Evolutionary conservation across 2,329 filamentous ascomycete species (phyloP).

Genomic region (Ophiostoma sp.): DNA sequence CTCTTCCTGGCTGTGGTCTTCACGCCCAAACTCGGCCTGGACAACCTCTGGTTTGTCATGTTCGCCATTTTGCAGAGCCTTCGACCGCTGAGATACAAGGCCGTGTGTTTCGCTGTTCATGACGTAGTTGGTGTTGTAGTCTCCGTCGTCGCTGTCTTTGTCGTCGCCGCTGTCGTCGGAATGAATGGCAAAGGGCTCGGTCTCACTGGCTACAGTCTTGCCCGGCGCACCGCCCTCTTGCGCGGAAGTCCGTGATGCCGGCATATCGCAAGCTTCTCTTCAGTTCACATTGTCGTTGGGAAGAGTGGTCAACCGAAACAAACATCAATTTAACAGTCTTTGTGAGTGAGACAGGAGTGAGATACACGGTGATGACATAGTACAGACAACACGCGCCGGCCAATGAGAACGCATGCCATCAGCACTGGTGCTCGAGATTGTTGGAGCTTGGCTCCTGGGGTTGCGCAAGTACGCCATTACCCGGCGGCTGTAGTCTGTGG

Average conservation of each 20-base stretch:
- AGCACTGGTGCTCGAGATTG: neutral
- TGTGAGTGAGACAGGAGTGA: neutral
- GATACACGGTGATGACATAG: neutral
- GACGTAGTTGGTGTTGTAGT: neutral
- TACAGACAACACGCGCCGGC: neutral
- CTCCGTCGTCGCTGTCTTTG: neutral
- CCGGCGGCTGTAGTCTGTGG: neutral
- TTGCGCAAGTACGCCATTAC: neutral
- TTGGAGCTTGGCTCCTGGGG: neutral
- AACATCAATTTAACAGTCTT: neutral
- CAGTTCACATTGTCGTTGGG: neutral
- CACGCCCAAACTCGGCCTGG: neutral
- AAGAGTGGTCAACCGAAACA: neutral
- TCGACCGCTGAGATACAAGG: neutral
- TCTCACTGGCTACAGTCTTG: neutral
- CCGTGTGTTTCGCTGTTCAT: neutral
- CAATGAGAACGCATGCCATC: neutral
- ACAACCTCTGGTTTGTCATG: neutral
- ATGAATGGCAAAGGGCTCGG: neutral
- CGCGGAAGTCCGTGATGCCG: neutral
- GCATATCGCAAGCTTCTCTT: neutral
- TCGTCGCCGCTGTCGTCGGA: neutral
- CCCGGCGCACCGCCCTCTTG: neutral
- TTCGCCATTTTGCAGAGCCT: neutral
- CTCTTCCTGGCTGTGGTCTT: neutral